Evolutionary conservation across 1,139 yeast genomes (phyloP).

Genomic region (Yamadazyma triangularis): DNA sequence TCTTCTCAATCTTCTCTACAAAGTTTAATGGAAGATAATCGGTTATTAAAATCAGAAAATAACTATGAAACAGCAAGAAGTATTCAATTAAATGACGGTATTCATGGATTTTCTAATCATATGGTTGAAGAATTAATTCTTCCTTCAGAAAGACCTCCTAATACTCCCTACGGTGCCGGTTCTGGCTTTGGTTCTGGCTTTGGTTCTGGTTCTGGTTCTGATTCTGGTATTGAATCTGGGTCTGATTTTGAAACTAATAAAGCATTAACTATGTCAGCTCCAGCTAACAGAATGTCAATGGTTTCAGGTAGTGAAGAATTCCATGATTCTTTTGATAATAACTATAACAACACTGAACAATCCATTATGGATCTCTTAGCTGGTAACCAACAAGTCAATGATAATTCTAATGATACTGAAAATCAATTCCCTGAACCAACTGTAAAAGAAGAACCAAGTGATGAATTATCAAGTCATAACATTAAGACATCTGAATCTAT

Average conservation of each 20-base stretch:
- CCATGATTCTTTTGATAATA: constrained; percentile 35
- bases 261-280: constrained; percentile 7
- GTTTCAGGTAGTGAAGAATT: constrained; percentile 19
- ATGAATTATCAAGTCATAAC: neutral
- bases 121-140: constrained; percentile 32
- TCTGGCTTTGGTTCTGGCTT: too few relatives aligned
- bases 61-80: constrained; percentile 25
- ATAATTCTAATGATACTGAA: neutral
- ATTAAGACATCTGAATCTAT: neutral
- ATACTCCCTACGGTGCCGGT: too few relatives aligned
- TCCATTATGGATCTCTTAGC: constrained; percentile 37
- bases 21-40: constrained; percentile 34
- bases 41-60: constrained; percentile 25
- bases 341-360: constrained; percentile 38
- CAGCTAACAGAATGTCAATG: constrained; percentile 8
- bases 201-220: neutral
- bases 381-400: constrained; percentile 3
- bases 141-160: too few relatives aligned
- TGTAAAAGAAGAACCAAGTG: neutral
- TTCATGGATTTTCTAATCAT: constrained; percentile 40
- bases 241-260: constrained; percentile 8
- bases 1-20: constrained; percentile 45
- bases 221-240: too few relatives aligned
- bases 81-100: constrained; percentile 39
- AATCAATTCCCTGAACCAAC: neutral